Conservation (phyloP, 2,329 filamentous ascomycete species). For the Cladophialophora carrionii region DNA sequence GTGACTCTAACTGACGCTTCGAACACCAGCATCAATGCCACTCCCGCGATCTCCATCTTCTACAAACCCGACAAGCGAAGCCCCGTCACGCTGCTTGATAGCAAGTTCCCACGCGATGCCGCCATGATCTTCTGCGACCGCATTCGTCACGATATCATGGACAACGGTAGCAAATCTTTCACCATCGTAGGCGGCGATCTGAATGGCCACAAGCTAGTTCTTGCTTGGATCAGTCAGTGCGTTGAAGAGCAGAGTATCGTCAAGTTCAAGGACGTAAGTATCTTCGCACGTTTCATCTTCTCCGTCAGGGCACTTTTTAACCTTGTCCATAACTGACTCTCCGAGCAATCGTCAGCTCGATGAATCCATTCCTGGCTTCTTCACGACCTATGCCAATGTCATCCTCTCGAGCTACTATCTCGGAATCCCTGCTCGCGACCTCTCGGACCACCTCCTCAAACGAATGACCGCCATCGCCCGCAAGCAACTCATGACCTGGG, state of each 20-base stretch:
- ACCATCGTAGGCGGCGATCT: conserved; percentile 29
- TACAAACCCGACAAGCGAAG: conserved; percentile 24
- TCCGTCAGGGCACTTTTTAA: background rate
- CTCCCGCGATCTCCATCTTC: conserved; percentile 32
- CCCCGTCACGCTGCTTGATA: conserved; percentile 20
- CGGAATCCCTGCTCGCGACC: conserved; percentile 31
- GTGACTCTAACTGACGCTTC: background rate
- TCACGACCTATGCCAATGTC: conserved; percentile 29
- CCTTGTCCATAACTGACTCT: background rate
- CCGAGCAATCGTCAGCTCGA: conserved; percentile 22
- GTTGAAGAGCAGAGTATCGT: conserved; percentile 25
- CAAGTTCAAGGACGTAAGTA: conserved; percentile 29
- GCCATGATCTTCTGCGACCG: conserved; percentile 35
- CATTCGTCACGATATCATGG: conserved; percentile 30
- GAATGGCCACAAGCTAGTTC: conserved; percentile 24
- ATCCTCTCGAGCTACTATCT: conserved; percentile 28
- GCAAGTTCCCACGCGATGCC: conserved; percentile 29
- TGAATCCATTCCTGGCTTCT: conserved; percentile 20
- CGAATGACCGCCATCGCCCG: conserved; percentile 29
- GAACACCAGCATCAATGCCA: conserved; percentile 25
- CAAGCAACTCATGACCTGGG: conserved; percentile 30
- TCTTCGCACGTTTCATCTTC: background rate
- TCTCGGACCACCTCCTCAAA: conserved; percentile 29
- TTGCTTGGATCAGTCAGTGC: conserved; percentile 32
- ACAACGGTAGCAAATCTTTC: conserved; percentile 34